Evolutionary conservation across 1,139 yeast species (phyloP).

Genomic region (Hansenula sp.): DNA sequence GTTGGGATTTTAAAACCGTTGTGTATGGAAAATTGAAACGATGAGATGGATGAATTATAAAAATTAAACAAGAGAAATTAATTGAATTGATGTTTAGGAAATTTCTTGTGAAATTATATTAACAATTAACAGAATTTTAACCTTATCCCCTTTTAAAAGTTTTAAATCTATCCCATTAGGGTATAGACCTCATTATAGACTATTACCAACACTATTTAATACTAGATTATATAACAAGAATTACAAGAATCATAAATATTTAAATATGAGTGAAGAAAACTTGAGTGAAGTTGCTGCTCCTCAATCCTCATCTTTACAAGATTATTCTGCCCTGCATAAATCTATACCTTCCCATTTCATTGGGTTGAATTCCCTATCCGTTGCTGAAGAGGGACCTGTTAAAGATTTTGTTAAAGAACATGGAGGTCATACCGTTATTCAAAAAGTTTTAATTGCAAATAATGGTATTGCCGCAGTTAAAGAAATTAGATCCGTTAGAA

Average conservation of each 20-base stretch:
- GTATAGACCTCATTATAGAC: too few species aligned
- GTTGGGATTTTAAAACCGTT: too few species aligned
- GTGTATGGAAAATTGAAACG: too few species aligned
- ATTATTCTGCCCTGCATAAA: slow-evolving; percentile 30
- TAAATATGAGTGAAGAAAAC: slow-evolving; percentile 34
- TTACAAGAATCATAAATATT: neutral
- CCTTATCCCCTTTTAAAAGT: too few species aligned
- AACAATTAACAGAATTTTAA: too few species aligned
- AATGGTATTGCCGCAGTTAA: slow-evolving; percentile 99
- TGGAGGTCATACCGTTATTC: slow-evolving; percentile 94
- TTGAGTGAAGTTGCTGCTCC: slow-evolving; percentile 30
- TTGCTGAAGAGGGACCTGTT: slow-evolving; percentile 68
- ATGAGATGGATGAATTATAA: too few species aligned
- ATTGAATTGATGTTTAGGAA: too few species aligned
- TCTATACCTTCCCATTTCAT: slow-evolving; percentile 66
- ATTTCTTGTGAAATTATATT: too few species aligned
- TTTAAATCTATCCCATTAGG: too few species aligned
- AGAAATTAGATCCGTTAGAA: slow-evolving; percentile 93
- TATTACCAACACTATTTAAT: neutral
- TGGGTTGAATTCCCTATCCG: slow-evolving; percentile 73
- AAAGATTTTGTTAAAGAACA: slow-evolving; percentile 81
- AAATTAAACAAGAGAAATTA: too few species aligned
- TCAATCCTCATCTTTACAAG: slow-evolving; percentile 26
- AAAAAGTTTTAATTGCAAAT: slow-evolving; percentile 86
- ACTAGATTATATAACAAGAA: neutral